Evolutionary conservation across 139 green algal species (phyloP).

Genomic region (Asterochloris sp.): DNA sequence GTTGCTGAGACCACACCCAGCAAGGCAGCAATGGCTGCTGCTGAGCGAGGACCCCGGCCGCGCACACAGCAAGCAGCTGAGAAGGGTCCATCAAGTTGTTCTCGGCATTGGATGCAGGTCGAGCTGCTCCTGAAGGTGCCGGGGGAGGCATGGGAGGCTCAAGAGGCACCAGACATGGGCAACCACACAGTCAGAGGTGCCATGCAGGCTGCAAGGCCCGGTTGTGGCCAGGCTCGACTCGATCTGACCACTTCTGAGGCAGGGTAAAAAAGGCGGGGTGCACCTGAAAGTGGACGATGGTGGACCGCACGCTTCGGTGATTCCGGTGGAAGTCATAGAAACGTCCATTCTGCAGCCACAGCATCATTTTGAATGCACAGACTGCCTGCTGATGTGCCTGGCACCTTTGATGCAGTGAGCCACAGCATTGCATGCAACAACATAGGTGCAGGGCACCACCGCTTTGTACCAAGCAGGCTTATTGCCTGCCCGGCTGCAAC

Average conservation of each 20-base stretch:
- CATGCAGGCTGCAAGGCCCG: not conserved
- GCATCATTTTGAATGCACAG: not conserved
- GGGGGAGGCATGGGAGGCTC: not conserved
- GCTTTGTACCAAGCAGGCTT: not conserved
- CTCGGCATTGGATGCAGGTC: not conserved
- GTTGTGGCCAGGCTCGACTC: not conserved
- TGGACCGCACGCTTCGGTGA: slow-evolving; percentile 53
- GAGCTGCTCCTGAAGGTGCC: not conserved
- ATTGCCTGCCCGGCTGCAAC: not conserved
- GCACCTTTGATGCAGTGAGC: not conserved
- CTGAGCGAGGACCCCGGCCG: not conserved
- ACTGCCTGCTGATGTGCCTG: not conserved
- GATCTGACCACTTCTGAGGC: not conserved
- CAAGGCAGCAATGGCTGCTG: not conserved
- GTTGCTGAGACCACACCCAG: not conserved
- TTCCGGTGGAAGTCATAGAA: slow-evolving; percentile 72
- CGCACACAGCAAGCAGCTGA: not conserved
- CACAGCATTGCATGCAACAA: not conserved
- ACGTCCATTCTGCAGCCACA: not conserved
- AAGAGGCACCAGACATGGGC: not conserved
- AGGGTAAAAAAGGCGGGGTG: not conserved
- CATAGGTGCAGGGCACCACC: no score
- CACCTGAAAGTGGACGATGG: slow-evolving; percentile 90
- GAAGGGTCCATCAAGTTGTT: not conserved
- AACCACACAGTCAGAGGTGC: not conserved